Percentiles rank a stretch among this genome's conserved stretches.
These are phyloP conservation scores for Phlegmacium glaucopus DNA, from an alignment of 768 basidiomycete species.

Conservation along the genomic window DNA sequence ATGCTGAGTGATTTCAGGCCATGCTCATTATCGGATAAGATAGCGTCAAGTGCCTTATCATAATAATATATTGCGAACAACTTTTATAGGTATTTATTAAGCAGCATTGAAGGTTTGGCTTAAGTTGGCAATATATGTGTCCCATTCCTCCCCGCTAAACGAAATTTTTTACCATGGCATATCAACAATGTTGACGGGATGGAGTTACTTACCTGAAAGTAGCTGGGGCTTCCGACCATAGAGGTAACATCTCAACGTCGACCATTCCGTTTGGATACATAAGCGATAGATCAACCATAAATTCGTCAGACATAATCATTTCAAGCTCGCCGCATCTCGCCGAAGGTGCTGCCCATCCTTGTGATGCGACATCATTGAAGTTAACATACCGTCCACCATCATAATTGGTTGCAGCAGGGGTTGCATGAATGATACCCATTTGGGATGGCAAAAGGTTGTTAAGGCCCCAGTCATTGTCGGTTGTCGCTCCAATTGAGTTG, in stretches of 20 bases:
- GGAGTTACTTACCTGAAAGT: conserved; percentile 46
- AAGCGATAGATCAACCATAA: neutral
- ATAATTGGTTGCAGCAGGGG: neutral
- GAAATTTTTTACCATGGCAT: too few relatives aligned
- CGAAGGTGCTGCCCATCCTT: neutral
- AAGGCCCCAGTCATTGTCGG: conserved; percentile 24
- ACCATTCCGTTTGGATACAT: conserved; percentile 6
- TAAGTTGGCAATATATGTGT: conserved; percentile 15
- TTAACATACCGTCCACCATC: neutral
- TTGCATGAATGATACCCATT: conserved; percentile 17
- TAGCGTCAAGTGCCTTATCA: too few relatives aligned
- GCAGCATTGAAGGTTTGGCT: neutral
- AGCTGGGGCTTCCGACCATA: conserved; percentile 55
- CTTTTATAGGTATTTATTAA: too few relatives aligned
- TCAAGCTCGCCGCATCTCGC: neutral
- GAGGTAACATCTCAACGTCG: conserved; percentile 40
- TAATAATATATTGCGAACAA: too few relatives aligned
- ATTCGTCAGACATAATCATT: too few relatives aligned
- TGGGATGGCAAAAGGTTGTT: conserved; percentile 23
- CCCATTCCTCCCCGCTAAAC: conserved; percentile 13
- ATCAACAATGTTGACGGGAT: neutral
- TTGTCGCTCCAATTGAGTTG: conserved; percentile 25
- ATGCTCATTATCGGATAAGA: too few relatives aligned
- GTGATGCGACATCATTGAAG: neutral
- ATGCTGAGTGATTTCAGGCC: too few relatives aligned